Base-by-base conservation (phyloP, 164 flowering plant species). In the Tetracentron sinense region DNA sequence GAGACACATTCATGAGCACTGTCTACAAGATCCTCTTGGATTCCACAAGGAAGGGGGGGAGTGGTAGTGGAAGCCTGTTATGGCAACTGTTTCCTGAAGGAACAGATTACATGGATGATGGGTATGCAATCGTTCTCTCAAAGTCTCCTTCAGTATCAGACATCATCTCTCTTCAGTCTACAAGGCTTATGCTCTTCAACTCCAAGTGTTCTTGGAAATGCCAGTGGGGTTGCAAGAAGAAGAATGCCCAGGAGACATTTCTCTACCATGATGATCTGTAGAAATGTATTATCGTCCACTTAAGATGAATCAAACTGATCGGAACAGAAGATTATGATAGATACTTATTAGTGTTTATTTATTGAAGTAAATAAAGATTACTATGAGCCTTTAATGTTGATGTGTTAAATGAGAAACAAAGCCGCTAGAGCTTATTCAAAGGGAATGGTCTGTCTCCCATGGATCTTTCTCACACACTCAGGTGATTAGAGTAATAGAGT, bases 71-170 rank as follows among this genome's bases (percentile, higher is more conserved):
- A 14, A 80, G 81, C 75, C 81, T 94, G 8, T 0, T 94, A 23
- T 94, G 98, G 97, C 98, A 94, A 75, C 69, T 94, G 21, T 90
- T 89, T 67, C 96, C 98, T 0, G 89, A 86, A 3, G 96, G 96
- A 4, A 85, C 95, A 12, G 96, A 94, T 10, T 81, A 89, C 71
- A 90, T 90, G 97, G 86, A 94, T 62, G 98, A 94, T 68, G 98
- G 97, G 10, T 90, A 90, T 74, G 97, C 96, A 0, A 56, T 89
- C 58, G 79, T 83, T 26, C 85, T 94, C 10, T 73, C 92, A 3
- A 82, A 86, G 53, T 72, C 83, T 47, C 85, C 83, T 64, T 81
- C 96, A 0, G 79, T 81, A 12, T 55, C 97, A 21, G 75, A 77
- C 48, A 81, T 93, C 46, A 80, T 93, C 11, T 77, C 98, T 30